A percentile compares a stretch with the other conserved stretches of the same genome.
Evolutionary conservation across 768 basidiomycete genomes (phyloP).

Genomic region (Tephrocybe sp.): DNA sequence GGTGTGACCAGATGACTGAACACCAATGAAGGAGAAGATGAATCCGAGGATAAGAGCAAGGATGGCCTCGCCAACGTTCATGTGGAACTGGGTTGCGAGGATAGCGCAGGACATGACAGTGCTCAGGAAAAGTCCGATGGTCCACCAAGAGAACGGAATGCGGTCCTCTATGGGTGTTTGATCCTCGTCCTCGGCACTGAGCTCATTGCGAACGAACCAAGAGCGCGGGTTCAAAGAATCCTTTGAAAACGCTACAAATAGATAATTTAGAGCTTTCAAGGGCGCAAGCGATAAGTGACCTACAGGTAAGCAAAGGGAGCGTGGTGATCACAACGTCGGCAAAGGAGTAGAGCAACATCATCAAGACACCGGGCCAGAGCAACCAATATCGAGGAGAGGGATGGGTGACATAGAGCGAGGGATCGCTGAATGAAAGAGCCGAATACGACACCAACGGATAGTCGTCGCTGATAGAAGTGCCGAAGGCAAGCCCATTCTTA

Average conservation of each 20-base stretch:
- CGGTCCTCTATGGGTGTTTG: constrained; percentile 54
- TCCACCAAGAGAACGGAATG: constrained; percentile 58
- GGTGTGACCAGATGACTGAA: constrained; percentile 58
- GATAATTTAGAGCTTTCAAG: background rate
- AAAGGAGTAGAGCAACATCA: constrained; percentile 64
- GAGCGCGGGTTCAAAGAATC: constrained; percentile 24
- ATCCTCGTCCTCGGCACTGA: constrained; percentile 45
- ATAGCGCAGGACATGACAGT: constrained; percentile 52
- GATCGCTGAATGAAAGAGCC: constrained; percentile 47
- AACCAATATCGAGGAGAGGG: constrained; percentile 65
- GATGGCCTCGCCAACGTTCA: constrained; percentile 59
- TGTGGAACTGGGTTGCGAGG: constrained; percentile 51
- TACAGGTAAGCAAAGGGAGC: constrained; percentile 33
- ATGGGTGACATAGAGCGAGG: constrained; percentile 33
- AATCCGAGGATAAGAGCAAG: constrained; percentile 60
- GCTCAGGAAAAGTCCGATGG: constrained; percentile 44
- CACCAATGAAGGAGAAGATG: constrained; percentile 68
- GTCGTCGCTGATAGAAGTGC: constrained; percentile 33
- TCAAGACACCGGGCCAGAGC: constrained; percentile 60
- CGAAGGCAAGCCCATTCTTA: constrained; percentile 52
- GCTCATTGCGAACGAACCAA: constrained; percentile 31
- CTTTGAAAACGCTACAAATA: constrained; percentile 15
- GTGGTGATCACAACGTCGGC: constrained; percentile 48
- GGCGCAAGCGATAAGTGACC: background rate
- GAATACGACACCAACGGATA: constrained; percentile 45